Evolutionary conservation across 208 protist genomes (phyloP).

Genomic region (Trichomonas vaginalis): DNA sequence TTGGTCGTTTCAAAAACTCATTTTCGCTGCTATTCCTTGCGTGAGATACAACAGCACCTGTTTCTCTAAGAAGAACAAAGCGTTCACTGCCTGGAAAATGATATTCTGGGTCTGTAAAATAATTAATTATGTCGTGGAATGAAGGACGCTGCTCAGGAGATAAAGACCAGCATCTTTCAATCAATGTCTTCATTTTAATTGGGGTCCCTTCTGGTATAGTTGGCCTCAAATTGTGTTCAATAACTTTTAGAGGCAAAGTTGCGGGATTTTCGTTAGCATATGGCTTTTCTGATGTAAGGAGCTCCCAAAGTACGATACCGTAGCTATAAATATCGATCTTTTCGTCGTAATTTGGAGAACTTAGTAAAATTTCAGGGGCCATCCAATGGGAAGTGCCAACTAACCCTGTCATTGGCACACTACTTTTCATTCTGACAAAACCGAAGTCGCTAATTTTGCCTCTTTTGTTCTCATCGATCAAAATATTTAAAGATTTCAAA

Average conservation of each 20-base stretch:
- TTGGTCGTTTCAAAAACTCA: background rate
- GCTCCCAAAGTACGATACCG: slow-evolving; percentile 42
- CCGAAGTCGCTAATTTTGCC: slow-evolving; percentile 19
- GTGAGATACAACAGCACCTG: background rate
- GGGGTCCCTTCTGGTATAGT: background rate
- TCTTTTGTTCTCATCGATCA: slow-evolving; percentile 23
- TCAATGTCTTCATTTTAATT: background rate
- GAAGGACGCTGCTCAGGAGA: background rate
- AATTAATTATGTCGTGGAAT: background rate
- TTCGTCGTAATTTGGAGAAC: slow-evolving; percentile 26
- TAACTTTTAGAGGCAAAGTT: background rate
- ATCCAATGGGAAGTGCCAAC: slow-evolving; percentile 13
- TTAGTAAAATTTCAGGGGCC: slow-evolving; percentile 10
- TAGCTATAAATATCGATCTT: slow-evolving; percentile 39
- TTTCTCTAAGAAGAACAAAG: background rate
- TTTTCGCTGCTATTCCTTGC: background rate
- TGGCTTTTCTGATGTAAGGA: slow-evolving; percentile 34
- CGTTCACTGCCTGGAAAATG: background rate
- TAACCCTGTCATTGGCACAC: slow-evolving; percentile 7
- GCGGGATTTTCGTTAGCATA: background rate
- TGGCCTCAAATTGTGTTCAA: background rate
- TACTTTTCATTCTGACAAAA: background rate
- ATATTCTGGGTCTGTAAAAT: background rate
- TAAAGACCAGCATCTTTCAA: background rate
- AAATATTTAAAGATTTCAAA: slow-evolving; percentile 39